phyloP scores from a whole-genome alignment of 2,329 filamentous ascomycete species.

The Albifimbria verrucaria region DNA sequence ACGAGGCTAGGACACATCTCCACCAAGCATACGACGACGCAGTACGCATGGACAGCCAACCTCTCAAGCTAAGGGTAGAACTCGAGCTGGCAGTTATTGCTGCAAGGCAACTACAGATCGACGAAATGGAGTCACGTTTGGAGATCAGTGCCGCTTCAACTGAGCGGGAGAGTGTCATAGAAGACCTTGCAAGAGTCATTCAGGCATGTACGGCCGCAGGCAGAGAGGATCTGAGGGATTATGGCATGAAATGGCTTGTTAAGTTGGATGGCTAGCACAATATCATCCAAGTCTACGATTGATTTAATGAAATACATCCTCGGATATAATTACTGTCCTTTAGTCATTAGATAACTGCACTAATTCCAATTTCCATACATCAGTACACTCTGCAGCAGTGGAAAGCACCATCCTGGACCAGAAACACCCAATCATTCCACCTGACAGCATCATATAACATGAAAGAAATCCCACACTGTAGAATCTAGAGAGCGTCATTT shows the following conservation, averaged over 20 bases:
- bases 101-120: background rate
- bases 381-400: too few species aligned
- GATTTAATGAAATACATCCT: too few species aligned
- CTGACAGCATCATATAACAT: too few species aligned
- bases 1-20: background rate
- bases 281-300: background rate
- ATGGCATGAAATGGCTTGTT: background rate
- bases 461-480: too few species aligned
- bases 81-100: background rate
- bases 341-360: too few species aligned
- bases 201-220: background rate
- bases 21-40: background rate
- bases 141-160: background rate
- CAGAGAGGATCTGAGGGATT: background rate
- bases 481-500: too few species aligned
- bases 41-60: background rate
- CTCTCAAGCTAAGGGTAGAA: background rate
- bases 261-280: background rate
- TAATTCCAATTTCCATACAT: too few species aligned
- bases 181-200: background rate
- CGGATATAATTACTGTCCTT: too few species aligned
- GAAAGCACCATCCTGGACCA: too few species aligned
- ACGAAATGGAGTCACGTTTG: background rate
- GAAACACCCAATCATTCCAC: too few species aligned
- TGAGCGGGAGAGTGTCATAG: background rate